Conservation (phyloP, 768 basidiomycete species). For the Trametes cubensis region DNA sequence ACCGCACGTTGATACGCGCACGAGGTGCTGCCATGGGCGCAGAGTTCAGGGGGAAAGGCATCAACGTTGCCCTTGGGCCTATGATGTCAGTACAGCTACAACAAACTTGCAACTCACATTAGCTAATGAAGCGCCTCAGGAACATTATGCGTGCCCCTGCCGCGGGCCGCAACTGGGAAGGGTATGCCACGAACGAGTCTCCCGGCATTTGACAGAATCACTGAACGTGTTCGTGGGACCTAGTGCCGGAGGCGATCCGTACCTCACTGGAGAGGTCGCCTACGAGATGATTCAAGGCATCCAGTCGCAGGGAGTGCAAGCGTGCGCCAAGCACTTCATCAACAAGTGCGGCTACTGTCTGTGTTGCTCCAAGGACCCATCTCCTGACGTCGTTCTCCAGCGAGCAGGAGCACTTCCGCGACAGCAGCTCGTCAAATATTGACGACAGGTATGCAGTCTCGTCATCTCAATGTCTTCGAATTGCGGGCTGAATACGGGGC, state of each 20-base stretch:
- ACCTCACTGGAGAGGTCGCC: slow-evolving; percentile 72
- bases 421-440: slow-evolving; percentile 59
- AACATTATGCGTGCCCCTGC: slow-evolving; percentile 37
- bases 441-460: slow-evolving; percentile 50
- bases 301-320: slow-evolving; percentile 80
- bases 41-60: slow-evolving; percentile 85
- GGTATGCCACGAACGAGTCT: slow-evolving; percentile 43
- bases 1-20: slow-evolving; percentile 73
- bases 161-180: slow-evolving; percentile 87
- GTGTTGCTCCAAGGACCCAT: neutral
- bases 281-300: slow-evolving; percentile 84
- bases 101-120: slow-evolving; percentile 26
- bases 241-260: slow-evolving; percentile 69
- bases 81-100: slow-evolving; percentile 69
- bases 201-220: neutral
- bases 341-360: slow-evolving; percentile 23
- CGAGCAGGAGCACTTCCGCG: slow-evolving; percentile 68
- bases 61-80: slow-evolving; percentile 74
- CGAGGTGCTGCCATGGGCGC: slow-evolving; percentile 81
- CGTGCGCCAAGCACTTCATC: slow-evolving; percentile 82
- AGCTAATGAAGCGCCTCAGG: slow-evolving; percentile 14
- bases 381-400: neutral
- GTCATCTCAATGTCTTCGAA: neutral
- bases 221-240: neutral
- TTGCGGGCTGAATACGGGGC: neutral